Evolutionary conservation across 768 basidiomycete species (phyloP).

Genomic region (Lactarius quietus): DNA sequence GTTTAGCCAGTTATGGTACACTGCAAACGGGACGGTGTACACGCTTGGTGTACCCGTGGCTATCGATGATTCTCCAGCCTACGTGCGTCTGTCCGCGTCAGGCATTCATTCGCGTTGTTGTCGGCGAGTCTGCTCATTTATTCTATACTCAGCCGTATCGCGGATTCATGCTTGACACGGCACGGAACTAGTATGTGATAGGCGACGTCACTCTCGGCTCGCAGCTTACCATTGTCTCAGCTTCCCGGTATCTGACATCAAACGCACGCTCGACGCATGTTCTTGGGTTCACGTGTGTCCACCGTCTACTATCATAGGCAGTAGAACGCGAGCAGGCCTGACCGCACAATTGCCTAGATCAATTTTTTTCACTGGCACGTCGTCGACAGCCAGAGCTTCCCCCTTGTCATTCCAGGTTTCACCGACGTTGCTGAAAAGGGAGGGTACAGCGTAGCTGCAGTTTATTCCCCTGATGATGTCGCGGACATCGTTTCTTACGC

Average conservation of each 20-base stretch:
- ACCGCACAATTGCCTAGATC: constrained; percentile 36
- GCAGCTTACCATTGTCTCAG: neutral
- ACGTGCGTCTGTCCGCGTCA: constrained; percentile 33
- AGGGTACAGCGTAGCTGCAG: constrained; percentile 37
- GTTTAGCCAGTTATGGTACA: constrained; percentile 53
- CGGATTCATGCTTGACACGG: constrained; percentile 77
- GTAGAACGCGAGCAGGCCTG: neutral
- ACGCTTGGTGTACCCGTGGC: constrained; percentile 38
- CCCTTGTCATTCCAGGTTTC: constrained; percentile 39
- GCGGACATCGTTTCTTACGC: constrained; percentile 42
- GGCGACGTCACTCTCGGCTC: neutral
- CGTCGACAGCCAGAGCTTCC: constrained; percentile 50
- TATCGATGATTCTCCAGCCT: constrained; percentile 47
- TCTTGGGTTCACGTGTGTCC: constrained; percentile 26
- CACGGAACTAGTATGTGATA: constrained; percentile 53
- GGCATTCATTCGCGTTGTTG: neutral
- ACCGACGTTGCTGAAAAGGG: constrained; percentile 43
- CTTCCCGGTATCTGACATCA: constrained; percentile 6
- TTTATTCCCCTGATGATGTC: constrained; percentile 40
- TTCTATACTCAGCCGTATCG: constrained; percentile 53
- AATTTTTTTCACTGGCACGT: constrained; percentile 49
- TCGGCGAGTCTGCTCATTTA: neutral
- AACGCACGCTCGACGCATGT: constrained; percentile 13
- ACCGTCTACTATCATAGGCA: neutral
- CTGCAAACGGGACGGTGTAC: constrained; percentile 35